Conservation (phyloP, 495 filamentous ascomycete species). For the Aspergillus ostianus region DNA sequence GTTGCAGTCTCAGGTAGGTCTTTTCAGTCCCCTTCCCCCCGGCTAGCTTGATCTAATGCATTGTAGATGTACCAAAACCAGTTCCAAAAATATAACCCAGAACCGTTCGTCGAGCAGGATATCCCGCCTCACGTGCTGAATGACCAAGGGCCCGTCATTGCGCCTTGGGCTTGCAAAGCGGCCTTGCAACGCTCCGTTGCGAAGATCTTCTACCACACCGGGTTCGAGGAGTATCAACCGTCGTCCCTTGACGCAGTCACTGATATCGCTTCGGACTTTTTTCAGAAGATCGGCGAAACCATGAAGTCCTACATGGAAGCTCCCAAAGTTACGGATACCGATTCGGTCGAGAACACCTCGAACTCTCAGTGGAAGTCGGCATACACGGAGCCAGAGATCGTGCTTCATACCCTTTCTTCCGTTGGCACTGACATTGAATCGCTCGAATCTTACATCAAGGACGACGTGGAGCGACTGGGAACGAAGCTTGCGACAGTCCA, state of each 20-base stretch:
- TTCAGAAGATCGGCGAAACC: constrained; percentile 75
- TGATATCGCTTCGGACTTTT: constrained; percentile 86
- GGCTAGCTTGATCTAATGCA: not conserved
- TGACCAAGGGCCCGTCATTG: constrained; percentile 83
- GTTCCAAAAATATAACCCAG: constrained; percentile 94
- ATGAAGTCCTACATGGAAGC: constrained; percentile 79
- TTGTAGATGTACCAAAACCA: constrained; percentile 92
- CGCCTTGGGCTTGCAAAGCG: constrained; percentile 71
- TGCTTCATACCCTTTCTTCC: constrained; percentile 80
- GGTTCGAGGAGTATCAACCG: constrained; percentile 96
- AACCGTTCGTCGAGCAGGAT: constrained; percentile 85
- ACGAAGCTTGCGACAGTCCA: constrained; percentile 82
- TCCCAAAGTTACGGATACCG: constrained; percentile 60
- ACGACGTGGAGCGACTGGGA: constrained; percentile 87
- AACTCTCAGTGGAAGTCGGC: constrained; percentile 55
- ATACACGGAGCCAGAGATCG: constrained; percentile 77
- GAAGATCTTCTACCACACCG: constrained; percentile 94
- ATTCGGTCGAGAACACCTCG: constrained; percentile 31
- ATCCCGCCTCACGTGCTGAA: constrained; percentile 80
- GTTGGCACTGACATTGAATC: constrained; percentile 78
- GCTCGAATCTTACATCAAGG: constrained; percentile 85
- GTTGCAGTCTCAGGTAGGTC: constrained; percentile 81
- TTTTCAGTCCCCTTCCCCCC: not conserved
- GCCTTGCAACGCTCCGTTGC: constrained; percentile 86
- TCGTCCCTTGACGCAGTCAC: constrained; percentile 88